Evolutionary conservation across 495 filamentous ascomycete genomes (phyloP).

Genomic region (Hypoxylon rickii): DNA sequence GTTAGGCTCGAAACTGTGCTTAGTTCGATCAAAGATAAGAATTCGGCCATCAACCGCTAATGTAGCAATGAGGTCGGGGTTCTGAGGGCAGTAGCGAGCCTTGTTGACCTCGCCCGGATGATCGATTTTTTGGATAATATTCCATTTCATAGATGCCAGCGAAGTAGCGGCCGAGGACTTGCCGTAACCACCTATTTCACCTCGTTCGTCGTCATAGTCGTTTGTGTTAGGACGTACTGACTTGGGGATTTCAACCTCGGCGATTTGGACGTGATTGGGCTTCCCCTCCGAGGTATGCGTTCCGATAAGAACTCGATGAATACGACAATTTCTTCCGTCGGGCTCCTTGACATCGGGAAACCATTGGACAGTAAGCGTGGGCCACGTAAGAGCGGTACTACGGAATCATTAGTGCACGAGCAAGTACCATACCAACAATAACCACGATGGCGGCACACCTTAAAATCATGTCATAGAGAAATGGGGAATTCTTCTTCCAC

Average conservation of each 20-base stretch:
- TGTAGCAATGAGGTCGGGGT: constrained; percentile 95
- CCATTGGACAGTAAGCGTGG: constrained; percentile 97
- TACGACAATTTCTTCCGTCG: constrained; percentile 83
- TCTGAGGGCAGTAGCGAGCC: constrained; percentile 95
- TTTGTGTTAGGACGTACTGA: constrained; percentile 67
- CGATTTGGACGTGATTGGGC: constrained; percentile 93
- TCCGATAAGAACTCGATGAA: constrained; percentile 88
- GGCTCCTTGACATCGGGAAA: constrained; percentile 90
- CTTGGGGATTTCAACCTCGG: constrained; percentile 88
- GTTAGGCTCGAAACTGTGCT: constrained; percentile 76
- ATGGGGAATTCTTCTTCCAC: constrained; percentile 99
- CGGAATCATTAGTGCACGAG: constrained; percentile 1
- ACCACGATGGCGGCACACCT: constrained; percentile 50
- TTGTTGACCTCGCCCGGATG: constrained; percentile 98
- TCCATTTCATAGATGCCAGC: constrained; percentile 73
- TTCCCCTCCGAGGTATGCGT: constrained; percentile 90
- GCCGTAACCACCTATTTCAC: constrained; percentile 93
- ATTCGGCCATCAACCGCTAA: constrained; percentile 86
- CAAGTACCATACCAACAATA: background rate
- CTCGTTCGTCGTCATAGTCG: constrained; percentile 88
- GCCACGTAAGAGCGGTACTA: constrained; percentile 95
- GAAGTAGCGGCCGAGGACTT: constrained; percentile 58
- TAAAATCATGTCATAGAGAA: constrained; percentile 95
- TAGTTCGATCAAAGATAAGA: constrained; percentile 93
- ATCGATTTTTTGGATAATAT: constrained; percentile 91